Conservation (phyloP, 495 filamentous ascomycete genomes). For the Hypoxylon lienhwacheense region DNA sequence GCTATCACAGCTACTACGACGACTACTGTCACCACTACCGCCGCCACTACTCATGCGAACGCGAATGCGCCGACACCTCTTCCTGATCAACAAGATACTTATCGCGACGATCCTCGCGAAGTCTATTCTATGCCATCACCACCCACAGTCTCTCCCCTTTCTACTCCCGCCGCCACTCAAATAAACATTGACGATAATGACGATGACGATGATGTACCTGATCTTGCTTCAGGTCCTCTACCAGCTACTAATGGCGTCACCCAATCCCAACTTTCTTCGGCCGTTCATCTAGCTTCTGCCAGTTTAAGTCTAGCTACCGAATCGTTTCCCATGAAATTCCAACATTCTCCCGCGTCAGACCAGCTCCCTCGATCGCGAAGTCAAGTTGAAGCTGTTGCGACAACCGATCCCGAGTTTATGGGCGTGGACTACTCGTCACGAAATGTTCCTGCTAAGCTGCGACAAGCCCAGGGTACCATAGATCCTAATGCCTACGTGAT, state of each 20-base stretch:
- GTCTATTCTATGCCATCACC: constrained; percentile 36
- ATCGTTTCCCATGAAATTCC: constrained; percentile 24
- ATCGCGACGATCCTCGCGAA: constrained; percentile 26
- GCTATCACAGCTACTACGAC: not conserved
- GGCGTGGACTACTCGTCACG: constrained; percentile 32
- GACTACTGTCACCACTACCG: constrained; percentile 3
- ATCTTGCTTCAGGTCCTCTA: constrained; percentile 24
- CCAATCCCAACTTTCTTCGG: constrained; percentile 21
- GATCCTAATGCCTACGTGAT: constrained; percentile 38
- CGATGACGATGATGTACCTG: constrained; percentile 28
- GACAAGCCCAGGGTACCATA: constrained; percentile 34
- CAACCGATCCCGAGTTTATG: constrained; percentile 36
- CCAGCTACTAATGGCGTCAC: constrained; percentile 28
- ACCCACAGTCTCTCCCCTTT: constrained; percentile 39
- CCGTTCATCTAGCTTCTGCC: constrained; percentile 19
- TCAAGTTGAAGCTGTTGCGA: constrained; percentile 38
- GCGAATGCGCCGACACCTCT: constrained; percentile 26
- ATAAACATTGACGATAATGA: constrained; percentile 36
- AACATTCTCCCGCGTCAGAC: constrained; percentile 18
- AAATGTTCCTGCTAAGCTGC: constrained; percentile 16
- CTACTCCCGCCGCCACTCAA: constrained; percentile 39
- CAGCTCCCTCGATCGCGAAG: constrained; percentile 10
- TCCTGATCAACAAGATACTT: constrained; percentile 6
- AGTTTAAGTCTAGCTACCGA: constrained; percentile 19
- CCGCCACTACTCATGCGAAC: constrained; percentile 5